Conservation (phyloP, 2,329 filamentous ascomycete species). For the Fusarium udum region DNA sequence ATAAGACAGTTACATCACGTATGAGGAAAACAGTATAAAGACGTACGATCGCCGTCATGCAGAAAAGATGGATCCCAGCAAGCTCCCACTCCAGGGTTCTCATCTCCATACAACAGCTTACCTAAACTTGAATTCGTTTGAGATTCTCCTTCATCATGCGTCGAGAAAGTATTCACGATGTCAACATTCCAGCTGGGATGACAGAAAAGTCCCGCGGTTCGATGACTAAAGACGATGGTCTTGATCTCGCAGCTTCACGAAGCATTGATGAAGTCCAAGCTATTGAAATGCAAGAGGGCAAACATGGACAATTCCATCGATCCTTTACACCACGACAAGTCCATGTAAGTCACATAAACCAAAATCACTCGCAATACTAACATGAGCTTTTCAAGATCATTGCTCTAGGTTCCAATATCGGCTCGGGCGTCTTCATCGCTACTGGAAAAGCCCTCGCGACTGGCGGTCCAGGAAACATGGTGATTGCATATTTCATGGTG, state of each 20-base stretch:
- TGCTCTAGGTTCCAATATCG: constrained; percentile 31
- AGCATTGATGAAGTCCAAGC: constrained; percentile 15
- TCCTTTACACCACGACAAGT: constrained; percentile 34
- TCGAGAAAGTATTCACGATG: constrained; percentile 14
- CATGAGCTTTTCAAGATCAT: constrained; percentile 5
- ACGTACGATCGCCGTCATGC: background rate
- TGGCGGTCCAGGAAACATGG: constrained; percentile 33
- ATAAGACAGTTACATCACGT: background rate
- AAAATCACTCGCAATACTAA: background rate
- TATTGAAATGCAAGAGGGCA: constrained; percentile 13
- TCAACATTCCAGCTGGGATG: background rate
- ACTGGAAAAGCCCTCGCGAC: constrained; percentile 30
- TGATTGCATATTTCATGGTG: constrained; percentile 31
- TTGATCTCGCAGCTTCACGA: background rate
- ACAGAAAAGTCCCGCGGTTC: constrained; percentile 16
- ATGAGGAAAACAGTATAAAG: constrained; percentile 7
- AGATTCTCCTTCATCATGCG: constrained; percentile 5
- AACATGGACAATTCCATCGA: constrained; percentile 33
- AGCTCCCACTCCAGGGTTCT: background rate
- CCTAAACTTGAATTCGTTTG: background rate
- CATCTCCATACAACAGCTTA: background rate
- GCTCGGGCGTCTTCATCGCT: constrained; percentile 32
- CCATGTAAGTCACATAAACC: constrained; percentile 12
- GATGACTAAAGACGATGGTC: constrained; percentile 14
- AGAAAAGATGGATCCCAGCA: background rate